Conservation (phyloP, 306 rosid genomes). For the Corylus heterophylla region DNA sequence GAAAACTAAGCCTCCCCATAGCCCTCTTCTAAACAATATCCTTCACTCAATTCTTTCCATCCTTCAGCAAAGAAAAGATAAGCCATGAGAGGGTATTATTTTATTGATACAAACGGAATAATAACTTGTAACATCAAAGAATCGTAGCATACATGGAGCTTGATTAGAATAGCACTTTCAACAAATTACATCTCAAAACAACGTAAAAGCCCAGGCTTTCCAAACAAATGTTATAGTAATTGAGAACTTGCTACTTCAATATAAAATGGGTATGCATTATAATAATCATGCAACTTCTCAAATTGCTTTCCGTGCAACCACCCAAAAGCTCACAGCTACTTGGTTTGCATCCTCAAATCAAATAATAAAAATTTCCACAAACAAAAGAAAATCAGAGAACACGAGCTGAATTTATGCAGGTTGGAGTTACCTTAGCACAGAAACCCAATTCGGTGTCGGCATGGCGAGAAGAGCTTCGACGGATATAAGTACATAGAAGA, state of each 20-base stretch:
- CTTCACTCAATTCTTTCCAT: background rate
- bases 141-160: background rate
- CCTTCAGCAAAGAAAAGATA: background rate
- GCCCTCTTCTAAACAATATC: background rate
- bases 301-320: no score
- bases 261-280: background rate
- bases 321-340: background rate
- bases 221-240: background rate
- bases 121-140: background rate
- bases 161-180: background rate
- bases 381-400: background rate
- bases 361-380: background rate
- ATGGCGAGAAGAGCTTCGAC: no score
- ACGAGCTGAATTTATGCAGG: background rate
- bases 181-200: background rate
- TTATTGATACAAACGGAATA: background rate
- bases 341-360: background rate
- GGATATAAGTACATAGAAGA: no score
- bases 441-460: background rate
- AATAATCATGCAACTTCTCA: background rate
- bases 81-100: background rate
- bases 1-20: background rate
- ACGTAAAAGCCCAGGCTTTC: background rate
- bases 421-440: background rate
- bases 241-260: background rate